Base-by-base conservation (phyloP, 768 basidiomycete species). In the Collybia nuda region DNA sequence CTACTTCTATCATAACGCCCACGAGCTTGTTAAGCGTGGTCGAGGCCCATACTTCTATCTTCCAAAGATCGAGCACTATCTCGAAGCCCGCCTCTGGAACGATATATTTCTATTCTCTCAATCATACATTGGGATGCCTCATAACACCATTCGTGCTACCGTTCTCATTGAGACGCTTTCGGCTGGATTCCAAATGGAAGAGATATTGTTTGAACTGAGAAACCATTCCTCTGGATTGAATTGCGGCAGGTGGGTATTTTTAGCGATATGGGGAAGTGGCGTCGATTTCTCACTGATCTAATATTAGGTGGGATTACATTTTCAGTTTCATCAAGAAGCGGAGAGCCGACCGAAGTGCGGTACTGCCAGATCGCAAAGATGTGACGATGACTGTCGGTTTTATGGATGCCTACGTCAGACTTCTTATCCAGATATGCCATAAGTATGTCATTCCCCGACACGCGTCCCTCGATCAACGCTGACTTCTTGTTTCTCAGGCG, bases 101-200 rank as follows among this genome's bases (percentile, higher is more conserved):
- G 96, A 99, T 68, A 85, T 97, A 58, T 98, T 99, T 77, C 77
- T 85, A 61, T 90, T 98, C 70, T 82, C 94, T 32, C 94, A 98
- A 62, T 88, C 88, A 15, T 93, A 93, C 64, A 81, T 98, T 58
- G 81, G 87, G 53, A 81, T 98, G 64, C 79, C 87, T 2, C 87
- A 90, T 58, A 90, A 91, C 60, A 89, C 85, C 19, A 89, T 98
- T 66, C 82, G 97, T 36, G 96, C 81, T 5, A 98, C 97, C 1
- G 94, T 97, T 21, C 77, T 98, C 56, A 96, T 98, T 54, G 97
- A 98, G 72, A 98, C 96, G 0, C 83, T 98, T 38, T 93, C 94
- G 15, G 96, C 94, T 41, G 94, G 93, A 3, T 98, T 98, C 84
- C 93, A 97, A 61, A 99, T 98, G 96, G 96, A 99, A 68, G 97